Base-by-base conservation (phyloP, 1,284 basidiomycete species). In the Heterobasidion parviporum region DNA sequence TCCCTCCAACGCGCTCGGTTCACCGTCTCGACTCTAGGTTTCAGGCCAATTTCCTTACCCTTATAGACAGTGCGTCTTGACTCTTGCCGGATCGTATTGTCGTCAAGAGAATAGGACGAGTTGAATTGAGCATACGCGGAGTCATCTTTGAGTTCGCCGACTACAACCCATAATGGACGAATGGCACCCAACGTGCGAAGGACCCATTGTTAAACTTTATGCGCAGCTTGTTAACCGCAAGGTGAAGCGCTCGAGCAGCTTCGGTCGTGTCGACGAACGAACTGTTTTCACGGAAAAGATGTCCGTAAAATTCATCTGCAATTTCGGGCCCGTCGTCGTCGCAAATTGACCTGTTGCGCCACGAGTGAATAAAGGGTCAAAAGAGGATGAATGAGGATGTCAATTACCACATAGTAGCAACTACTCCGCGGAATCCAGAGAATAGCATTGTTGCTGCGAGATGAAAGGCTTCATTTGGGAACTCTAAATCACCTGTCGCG, bases 331-430 rank as follows among this genome's bases (percentile, higher is more conserved):
- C 68, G 53, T 64, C 61, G 4, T 20, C 15, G 47, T 70, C 65
- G 1, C 15, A 41, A 41, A 41, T 41, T 10, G 10, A 12, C 38
- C 38, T 41, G 38, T 52, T 49, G 41, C 43, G 26, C 26, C 26
- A 26, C 4, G 26, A 26, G 26, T 26, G 26, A 26, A 26, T 3
- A 26, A 26, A 26, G 26, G 26, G 3, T 26, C 26, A 26, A 26
- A 26, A 26, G 26, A 26, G 26, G 32, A 38, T 66, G 63, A 2
- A 53, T 49, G 32, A 65, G 26, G 26, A 26, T 26, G 26, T 26
- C 3, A 26, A 63, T 14, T 57, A 59, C 65, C 65, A 67, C 60
- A 65, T 61, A 18, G 65, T 66, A 16, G 62, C 65, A 38, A 67
- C 51, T 12, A 60, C 58, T 26, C 58, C 55, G n/a, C 57, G 56